Evolutionary conservation across 805 yeast species (phyloP).

Genomic region (Hanseniaspora clermontiae): DNA sequence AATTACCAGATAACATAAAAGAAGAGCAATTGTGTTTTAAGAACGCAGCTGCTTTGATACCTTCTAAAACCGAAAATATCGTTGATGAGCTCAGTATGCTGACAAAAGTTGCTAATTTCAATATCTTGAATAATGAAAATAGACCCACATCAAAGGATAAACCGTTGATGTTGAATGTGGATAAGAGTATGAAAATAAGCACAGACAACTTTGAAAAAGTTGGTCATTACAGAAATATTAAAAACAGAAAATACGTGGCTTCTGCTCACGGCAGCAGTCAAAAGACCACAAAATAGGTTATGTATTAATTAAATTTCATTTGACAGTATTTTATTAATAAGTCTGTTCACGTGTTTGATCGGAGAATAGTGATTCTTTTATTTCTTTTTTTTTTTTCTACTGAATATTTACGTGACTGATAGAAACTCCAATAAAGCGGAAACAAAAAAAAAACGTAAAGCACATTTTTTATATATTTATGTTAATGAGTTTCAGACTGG

Average conservation of each 20-base stretch:
- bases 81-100: neutral
- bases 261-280: neutral
- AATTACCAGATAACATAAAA: neutral
- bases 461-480: too few species aligned
- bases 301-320: neutral
- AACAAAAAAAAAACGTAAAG: neutral
- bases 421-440: neutral
- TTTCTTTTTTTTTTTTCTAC: too few species aligned
- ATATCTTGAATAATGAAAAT: neutral
- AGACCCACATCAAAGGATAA: neutral
- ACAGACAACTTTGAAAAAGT: slow-evolving; percentile 10
- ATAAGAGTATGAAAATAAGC: slow-evolving; percentile 10
- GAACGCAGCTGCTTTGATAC: slow-evolving; percentile 5
- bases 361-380: neutral
- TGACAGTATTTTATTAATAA: neutral
- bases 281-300: neutral
- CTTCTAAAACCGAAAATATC: neutral
- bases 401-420: neutral
- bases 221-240: neutral
- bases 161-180: slow-evolving; percentile 1
- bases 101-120: neutral
- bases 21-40: slow-evolving; percentile 5
- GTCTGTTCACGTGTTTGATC: neutral
- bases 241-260: slow-evolving; percentile 10
- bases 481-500: too few species aligned